Evolutionary conservation across 1,139 yeast genomes (phyloP).

Genomic region (Saccharomycopsis hybrid): DNA sequence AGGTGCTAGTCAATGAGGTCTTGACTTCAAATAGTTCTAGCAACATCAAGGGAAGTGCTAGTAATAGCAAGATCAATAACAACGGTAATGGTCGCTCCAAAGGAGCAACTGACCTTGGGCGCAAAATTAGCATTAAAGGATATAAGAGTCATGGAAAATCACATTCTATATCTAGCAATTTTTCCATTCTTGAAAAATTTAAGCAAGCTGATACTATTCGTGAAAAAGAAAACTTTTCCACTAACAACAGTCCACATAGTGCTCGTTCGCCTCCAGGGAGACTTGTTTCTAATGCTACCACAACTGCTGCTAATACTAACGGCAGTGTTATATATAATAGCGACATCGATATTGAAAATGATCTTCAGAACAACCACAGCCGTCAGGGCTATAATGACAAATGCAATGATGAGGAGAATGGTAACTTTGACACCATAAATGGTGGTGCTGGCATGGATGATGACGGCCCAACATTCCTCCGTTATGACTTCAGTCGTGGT

Average conservation of each 20-base stretch:
- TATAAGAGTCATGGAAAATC: conserved; percentile 14
- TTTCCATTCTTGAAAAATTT: conserved; percentile 10
- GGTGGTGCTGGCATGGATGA: background rate
- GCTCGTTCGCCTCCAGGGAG: background rate
- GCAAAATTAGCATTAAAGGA: conserved; percentile 9
- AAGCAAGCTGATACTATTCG: too few relatives aligned
- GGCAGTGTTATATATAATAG: background rate
- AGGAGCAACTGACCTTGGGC: background rate
- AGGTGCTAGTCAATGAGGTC: background rate
- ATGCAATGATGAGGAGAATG: background rate
- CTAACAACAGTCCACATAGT: too few relatives aligned
- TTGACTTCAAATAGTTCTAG: background rate
- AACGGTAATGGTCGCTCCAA: too few relatives aligned
- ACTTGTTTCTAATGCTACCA: background rate
- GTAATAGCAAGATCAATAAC: background rate
- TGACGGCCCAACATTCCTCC: background rate
- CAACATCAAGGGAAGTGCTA: background rate
- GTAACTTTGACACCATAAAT: background rate
- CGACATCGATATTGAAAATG: background rate
- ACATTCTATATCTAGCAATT: conserved; percentile 17
- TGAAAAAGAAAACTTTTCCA: background rate
- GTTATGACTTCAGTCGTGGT: background rate
- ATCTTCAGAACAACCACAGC: too few relatives aligned
- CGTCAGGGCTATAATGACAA: too few relatives aligned
- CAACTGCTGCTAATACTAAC: background rate